Evolutionary conservation across 2,329 filamentous ascomycete species (phyloP), one percentile per base, ranked within the genome.

Genomic region (Scytalidium sp.): DNA sequence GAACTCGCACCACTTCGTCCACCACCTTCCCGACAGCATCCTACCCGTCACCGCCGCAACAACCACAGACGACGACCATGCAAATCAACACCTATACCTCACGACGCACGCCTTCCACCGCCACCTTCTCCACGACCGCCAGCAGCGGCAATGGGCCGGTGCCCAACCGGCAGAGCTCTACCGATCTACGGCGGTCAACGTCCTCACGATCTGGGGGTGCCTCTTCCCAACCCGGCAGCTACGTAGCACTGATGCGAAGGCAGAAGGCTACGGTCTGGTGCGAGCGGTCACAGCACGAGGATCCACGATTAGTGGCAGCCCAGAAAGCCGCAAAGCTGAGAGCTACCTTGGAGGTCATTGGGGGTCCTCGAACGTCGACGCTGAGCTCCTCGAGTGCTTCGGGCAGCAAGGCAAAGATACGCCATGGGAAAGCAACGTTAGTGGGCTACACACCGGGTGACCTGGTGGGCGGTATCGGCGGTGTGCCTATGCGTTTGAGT

Each of bases 211-310:
- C 90, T 19, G 81, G 79, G 54, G 74, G 74, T 43, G 32, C 32
- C 17, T 65, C 68, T 20, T 60, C 57, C 19, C 56, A 68, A 54
- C 72, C 87, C 2, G 79, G 79, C n/a, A 85, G 90, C 56, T 99
- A 99, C 69, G 94, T 99, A 46, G 92, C 94, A 29, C 79, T 97
- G n/a, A 86, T 99, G 72, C 84, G 94, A 55, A 93, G 92, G 67
- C 94, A 99, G 71, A 97, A 97, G 68, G 94, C 91, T 25, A 99
- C 94, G 0, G 94, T 99, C 3, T 99, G 94, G 94, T 97, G 92
- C 73, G 94, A 97, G 66, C 87, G 92, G 47, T 82, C 93, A 9
- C 94, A 99, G 67, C 85, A 89, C 54, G 91, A 97, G 69, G 94
- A 99, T 66, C 90, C 93, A 1, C 81, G 90, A 45, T 74, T 94